Evolutionary conservation across 176 grass and related monocot species (phyloP), one percentile per base, ranked within the genome.

Genomic region (Triticum timopheevii): DNA sequence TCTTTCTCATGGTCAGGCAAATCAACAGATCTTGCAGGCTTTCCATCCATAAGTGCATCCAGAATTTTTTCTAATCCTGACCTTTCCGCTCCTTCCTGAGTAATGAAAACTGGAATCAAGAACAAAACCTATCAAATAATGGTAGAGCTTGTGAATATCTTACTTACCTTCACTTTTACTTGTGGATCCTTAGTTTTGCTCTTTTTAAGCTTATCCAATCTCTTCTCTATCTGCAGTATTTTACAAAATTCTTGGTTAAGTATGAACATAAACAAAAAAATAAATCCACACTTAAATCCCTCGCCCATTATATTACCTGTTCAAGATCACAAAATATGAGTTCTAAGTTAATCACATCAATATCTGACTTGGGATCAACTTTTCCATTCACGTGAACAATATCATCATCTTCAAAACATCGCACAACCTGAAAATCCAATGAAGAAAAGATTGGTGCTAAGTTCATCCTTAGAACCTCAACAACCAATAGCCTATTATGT

Each of bases 361-460:
- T 96, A 87, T 98, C 97, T 90, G 97, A 94, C 69, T 92, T 96
- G 36, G 97, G 97, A 89, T 96, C 97, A 63, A 96, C 85, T 87
- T 94, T 96, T 65, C 97, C 97, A 70, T 94, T 96, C 64, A 98
- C 94, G 89, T 98, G 97, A 79, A 98, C 85, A 59, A 98, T 90
- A 88, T 98, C 94, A 74, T 96, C 93, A 81, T 98, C 97, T 85
- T 98, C 97, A 85, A 98, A 98, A 80, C 97, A 98, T 71, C 94
- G 90, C 56, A 98, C 97, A 35, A 98, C 97, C 96, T 98, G 77
- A 80, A 47, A 31, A 84, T 84, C 69, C 86, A 87, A 28, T 84
- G 9, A 44, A 22, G 45, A 35, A 69, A 24, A 20, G n/a, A 38
- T 1, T 22, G 10, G 40, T 4, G 27, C 40, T 49, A 34, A 30